Evolutionary conservation across 2,329 filamentous ascomycete genomes (phyloP).

Genomic region (Geosmithia flava): DNA sequence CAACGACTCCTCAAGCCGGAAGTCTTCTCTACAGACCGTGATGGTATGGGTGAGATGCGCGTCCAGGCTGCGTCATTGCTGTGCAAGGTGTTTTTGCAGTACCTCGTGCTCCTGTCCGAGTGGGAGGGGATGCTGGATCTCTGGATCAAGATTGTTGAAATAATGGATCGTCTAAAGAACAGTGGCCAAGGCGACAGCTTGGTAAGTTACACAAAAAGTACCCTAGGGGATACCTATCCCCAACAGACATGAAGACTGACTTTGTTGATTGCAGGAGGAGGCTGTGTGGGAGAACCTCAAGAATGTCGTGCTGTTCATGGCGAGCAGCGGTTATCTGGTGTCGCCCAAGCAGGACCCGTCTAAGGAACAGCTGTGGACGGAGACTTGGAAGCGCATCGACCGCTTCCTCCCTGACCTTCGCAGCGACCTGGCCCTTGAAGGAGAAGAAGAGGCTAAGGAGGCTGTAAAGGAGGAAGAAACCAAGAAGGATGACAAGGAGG

Average conservation of each 20-base stretch:
- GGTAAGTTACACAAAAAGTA: slow-evolving; percentile 35
- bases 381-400: slow-evolving; percentile 55
- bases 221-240: background rate
- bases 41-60: slow-evolving; percentile 91
- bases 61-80: slow-evolving; percentile 84
- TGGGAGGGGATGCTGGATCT: slow-evolving; percentile 85
- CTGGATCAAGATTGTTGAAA: slow-evolving; percentile 84
- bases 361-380: slow-evolving; percentile 45
- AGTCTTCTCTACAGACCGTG: slow-evolving; percentile 79
- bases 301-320: slow-evolving; percentile 93
- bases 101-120: slow-evolving; percentile 70
- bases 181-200: slow-evolving; percentile 84
- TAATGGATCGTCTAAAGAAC: slow-evolving; percentile 94
- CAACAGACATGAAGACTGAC: background rate
- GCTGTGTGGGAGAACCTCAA: slow-evolving; percentile 92
- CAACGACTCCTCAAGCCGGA: slow-evolving; percentile 82
- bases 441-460: slow-evolving; percentile 7
- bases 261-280: slow-evolving; percentile 56
- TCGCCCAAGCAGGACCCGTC: slow-evolving; percentile 47
- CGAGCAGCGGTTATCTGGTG: slow-evolving; percentile 73
- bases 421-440: slow-evolving; percentile 42
- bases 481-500: slow-evolving; percentile 3
- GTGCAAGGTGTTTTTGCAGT: slow-evolving; percentile 92
- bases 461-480: background rate
- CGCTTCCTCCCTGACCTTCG: slow-evolving; percentile 50